Base-by-base conservation (phyloP, 2,329 filamentous ascomycete species). In the Penicillium vulpinum region DNA sequence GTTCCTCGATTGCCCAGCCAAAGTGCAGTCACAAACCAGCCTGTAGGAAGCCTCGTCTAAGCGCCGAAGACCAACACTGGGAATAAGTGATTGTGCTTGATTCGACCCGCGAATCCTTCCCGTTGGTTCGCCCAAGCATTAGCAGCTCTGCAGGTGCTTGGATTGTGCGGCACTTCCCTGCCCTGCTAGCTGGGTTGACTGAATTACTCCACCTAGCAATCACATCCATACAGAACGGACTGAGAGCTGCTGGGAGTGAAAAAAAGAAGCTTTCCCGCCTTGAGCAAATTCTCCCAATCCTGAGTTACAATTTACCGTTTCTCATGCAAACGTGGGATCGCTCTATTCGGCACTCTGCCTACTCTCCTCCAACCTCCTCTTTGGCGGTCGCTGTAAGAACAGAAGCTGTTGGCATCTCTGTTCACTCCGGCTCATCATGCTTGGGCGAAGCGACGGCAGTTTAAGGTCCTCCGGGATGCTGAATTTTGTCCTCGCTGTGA, bases 221-320 rank as follows among this genome's bases (percentile, higher is more conserved):
- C 62, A 56, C 56, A 60, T 53, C 57, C 56, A 44, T 35, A 33
- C 51, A 35, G 51, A 40, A 35, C 41, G 36, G 40, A 29, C 36
- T 13, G 39, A 45, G 31, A 58, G 31, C 45, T 51, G 55, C 44
- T 45, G 44, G 46, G 50, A 63, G 56, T 64, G 62, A 64, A 66
- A 64, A 53, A 65, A 61, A 67, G 63, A 66, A 64, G 62, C 57
- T 61, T 64, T 59, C 52, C 63, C 63, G 61, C 56, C 58, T 26
- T 21, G 22, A 54, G 29, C 21, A 50, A 43, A 18, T 1, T 28
- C 38, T 31, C 35, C 44, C 18, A 13, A 15, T 57, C 48, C 21
- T 45, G 33, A 31, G 29, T 43, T 48, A 26, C 35, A 18, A 16
- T 39, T 46, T 57, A n/a, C 41, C 10, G 46, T 51, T 29, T 59